Evolutionary conservation across 2,329 filamentous ascomycete genomes (phyloP).

Genomic region (Fusarium pilosicola): DNA sequence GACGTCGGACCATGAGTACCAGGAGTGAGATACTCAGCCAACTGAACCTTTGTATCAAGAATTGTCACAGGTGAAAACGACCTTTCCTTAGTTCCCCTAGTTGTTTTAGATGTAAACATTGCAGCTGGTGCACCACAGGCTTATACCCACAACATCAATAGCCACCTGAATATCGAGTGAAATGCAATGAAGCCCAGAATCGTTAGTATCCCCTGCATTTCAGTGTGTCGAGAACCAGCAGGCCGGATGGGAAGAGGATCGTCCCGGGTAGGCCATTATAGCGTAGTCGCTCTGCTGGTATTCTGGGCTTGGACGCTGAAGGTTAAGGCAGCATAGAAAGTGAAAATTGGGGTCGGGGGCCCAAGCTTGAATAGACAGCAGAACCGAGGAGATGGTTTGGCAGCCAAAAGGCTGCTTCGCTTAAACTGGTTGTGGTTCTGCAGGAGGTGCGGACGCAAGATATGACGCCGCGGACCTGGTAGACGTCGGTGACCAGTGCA

Average conservation of each 20-base stretch:
- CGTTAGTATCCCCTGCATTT: not conserved
- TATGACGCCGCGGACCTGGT: constrained; percentile 20
- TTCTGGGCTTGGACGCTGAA: constrained; percentile 8
- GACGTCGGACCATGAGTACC: not conserved
- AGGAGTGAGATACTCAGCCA: not conserved
- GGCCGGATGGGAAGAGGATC: constrained; percentile 36
- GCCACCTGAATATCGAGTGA: not conserved
- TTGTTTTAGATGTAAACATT: not conserved
- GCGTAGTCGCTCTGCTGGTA: constrained; percentile 33
- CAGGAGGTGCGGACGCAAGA: constrained; percentile 17
- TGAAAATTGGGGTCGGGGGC: not conserved
- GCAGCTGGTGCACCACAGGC: not conserved
- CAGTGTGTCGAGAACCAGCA: constrained; percentile 25
- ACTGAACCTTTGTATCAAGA: not conserved
- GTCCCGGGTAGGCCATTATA: constrained; percentile 38
- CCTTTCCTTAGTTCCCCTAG: not conserved
- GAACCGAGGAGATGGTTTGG: constrained; percentile 28
- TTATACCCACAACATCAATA: not conserved
- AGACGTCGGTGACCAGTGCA: constrained; percentile 2
- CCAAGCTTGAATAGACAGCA: constrained; percentile 20
- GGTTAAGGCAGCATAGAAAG: not conserved
- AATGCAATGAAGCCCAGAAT: not conserved
- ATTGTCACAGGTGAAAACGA: not conserved
- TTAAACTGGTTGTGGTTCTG: constrained; percentile 2
- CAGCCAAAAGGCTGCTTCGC: constrained; percentile 22